Evolutionary conservation across 2,329 filamentous ascomycete species (phyloP).

Genomic region (Pseudonectria buxi): DNA sequence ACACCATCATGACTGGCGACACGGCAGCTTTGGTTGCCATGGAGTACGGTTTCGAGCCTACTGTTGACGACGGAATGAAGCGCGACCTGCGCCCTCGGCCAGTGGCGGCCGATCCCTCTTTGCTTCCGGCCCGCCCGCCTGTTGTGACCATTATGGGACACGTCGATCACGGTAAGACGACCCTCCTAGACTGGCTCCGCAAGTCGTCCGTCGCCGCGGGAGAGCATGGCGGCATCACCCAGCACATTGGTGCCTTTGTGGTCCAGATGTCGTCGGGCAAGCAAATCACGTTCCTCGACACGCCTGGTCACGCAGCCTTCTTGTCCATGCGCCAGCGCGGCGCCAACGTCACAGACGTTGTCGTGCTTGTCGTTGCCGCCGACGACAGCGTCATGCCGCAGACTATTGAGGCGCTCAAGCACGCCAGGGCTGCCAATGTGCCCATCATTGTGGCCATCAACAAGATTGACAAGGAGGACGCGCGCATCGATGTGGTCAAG

Average conservation of each 20-base stretch:
- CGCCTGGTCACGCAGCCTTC: slow-evolving; percentile 92
- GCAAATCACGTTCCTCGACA: slow-evolving; percentile 93
- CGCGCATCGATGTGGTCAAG: slow-evolving; percentile 78
- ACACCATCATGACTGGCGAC: slow-evolving; percentile 84
- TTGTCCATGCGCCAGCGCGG: slow-evolving; percentile 92
- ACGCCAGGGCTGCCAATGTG: slow-evolving; percentile 78
- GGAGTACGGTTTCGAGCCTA: slow-evolving; percentile 88
- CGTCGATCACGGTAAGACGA: slow-evolving; percentile 97
- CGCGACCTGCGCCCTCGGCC: slow-evolving; percentile 69
- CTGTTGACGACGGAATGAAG: slow-evolving; percentile 58
- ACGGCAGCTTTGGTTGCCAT: slow-evolving; percentile 83
- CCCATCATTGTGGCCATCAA: slow-evolving; percentile 98
- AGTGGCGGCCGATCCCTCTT: slow-evolving; percentile 58
- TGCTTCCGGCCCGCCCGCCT: slow-evolving; percentile 70
- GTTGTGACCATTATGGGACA: slow-evolving; percentile 99
- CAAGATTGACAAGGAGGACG: slow-evolving; percentile 86
- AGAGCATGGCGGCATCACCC: slow-evolving; percentile 95
- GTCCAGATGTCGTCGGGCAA: slow-evolving; percentile 82
- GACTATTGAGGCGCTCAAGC: slow-evolving; percentile 91
- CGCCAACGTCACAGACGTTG: slow-evolving; percentile 93
- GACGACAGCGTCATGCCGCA: slow-evolving; percentile 98
- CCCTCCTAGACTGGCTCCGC: slow-evolving; percentile 84
- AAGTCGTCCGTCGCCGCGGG: slow-evolving; percentile 86
- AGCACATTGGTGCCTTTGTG: slow-evolving; percentile 96
- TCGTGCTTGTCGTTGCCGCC: slow-evolving; percentile 89